Evolutionary conservation across 2,329 filamentous ascomycete genomes (phyloP), one percentile per base, ranked within the genome.

Genomic region (Zymoseptoria brevis): DNA sequence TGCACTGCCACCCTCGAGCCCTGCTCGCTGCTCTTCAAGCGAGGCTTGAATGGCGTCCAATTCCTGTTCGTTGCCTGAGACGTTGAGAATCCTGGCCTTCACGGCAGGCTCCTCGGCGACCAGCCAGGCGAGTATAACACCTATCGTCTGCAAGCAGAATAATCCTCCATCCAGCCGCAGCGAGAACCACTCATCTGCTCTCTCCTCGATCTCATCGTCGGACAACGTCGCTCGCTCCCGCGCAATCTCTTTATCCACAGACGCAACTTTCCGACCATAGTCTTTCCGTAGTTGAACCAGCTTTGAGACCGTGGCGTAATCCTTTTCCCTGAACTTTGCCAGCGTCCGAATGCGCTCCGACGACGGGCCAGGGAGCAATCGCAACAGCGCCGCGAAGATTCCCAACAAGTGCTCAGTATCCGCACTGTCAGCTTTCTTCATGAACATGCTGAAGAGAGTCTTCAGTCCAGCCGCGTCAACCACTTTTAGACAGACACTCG

Each of bases 311-410:
- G 97, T 97, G 66, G 87, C 90, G 72, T 95, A 96, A 64, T 96
- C 86, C 71, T 90, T 96, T 73, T 99, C 94, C 19, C 96, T 88
- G 68, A 97, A 97, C 71, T 99, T 99, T 53, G 92, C 93, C 3
- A 97, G 81, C 0, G 87, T 83, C 3, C 94, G 84, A 66, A 97
- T 95, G 5, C 94, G 83, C 30, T 86, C 81, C 0, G 89, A 80
- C 1, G 89, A 91, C 30, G 90, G 84, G 16, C 85, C 88, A 0
- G 92, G 91, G 1, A 99, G 75, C 3, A 87, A 80, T 22, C 91
- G 86, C 1, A 99, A 79, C 72, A 99, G 81, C 0, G 88, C 89
- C 0, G 89, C 84, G 63, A 97, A 91, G 8, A 97, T 88, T 8
- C 89, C 87, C 6, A 97, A 79, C 0, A 97, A 77, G 71, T 96